Percentiles rank a stretch among this genome's conserved stretches.
phyloP scores from a whole-genome alignment of 164 flowering plant species.

The Magnolia changhungtana region DNA sequence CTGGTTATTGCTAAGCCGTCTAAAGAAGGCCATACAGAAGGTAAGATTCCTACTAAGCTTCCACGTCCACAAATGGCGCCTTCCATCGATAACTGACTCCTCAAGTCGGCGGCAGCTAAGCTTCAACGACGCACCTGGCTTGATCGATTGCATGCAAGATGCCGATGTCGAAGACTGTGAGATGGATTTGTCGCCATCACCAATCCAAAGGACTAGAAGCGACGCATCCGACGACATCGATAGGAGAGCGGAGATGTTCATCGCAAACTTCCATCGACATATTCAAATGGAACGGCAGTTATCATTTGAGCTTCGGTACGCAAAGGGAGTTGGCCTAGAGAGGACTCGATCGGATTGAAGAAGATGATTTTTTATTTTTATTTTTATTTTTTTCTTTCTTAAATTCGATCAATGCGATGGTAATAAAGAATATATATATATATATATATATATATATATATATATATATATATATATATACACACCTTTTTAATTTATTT shows the following conservation, averaged over 20 bases:
- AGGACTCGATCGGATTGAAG: slow-evolving; percentile 1
- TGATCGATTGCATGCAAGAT: slow-evolving; percentile 21
- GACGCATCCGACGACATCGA: slow-evolving; percentile 43
- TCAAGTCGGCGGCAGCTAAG: slow-evolving; percentile 20
- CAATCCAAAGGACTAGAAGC: slow-evolving; percentile 35
- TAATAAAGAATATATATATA: no score
- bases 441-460: no score
- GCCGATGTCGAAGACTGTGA: not conserved
- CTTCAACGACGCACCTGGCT: slow-evolving; percentile 28
- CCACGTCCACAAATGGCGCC: slow-evolving; percentile 23
- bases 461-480: no score
- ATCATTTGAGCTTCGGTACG: slow-evolving; percentile 23
- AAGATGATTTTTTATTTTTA: no score
- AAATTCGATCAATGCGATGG: no score
- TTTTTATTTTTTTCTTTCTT: no score
- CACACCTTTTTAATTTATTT: no score
- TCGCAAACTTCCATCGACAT: slow-evolving; percentile 39
- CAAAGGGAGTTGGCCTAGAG: slow-evolving; percentile 17
- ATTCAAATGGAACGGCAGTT: slow-evolving; percentile 49
- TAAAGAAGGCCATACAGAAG: slow-evolving; percentile 41
- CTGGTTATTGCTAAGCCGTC: slow-evolving; percentile 24
- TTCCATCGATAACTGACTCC: slow-evolving; percentile 15
- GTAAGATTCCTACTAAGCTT: slow-evolving; percentile 26
- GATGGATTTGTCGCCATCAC: not conserved
- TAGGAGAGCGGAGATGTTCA: slow-evolving; percentile 48